phyloP scores from a whole-genome alignment of 2,329 filamentous ascomycete species.

The Ophioceras dolichostomum region DNA sequence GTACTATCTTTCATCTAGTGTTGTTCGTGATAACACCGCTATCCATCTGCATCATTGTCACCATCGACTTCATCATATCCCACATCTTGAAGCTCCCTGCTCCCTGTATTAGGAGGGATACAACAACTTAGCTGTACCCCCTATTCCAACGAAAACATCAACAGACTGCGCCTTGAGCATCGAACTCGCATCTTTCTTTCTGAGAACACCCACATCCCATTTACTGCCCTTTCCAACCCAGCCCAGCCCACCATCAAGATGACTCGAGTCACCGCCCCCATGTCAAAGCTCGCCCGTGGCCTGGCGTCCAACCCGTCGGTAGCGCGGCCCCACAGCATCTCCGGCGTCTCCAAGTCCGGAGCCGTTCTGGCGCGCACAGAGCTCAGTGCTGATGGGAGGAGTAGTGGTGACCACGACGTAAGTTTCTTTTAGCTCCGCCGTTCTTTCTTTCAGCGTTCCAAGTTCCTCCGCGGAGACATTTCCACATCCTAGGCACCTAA shows the following conservation, averaged over 20 bases:
- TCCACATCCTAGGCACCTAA: not conserved
- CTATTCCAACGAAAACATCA: too few relatives aligned
- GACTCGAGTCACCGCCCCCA: conserved; percentile 36
- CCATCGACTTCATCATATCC: not conserved
- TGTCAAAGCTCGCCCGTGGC: conserved; percentile 34
- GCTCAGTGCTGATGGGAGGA: conserved; percentile 23
- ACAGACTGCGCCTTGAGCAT: too few relatives aligned
- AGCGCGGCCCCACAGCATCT: conserved; percentile 19
- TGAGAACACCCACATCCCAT: not conserved
- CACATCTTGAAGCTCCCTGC: not conserved
- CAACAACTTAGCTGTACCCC: too few relatives aligned
- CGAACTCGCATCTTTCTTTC: not conserved
- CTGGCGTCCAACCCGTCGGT: conserved; percentile 28
- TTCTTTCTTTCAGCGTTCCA: not conserved
- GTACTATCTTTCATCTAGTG: not conserved
- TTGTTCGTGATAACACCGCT: not conserved
- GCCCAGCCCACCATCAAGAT: conserved; percentile 16
- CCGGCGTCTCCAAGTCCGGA: conserved; percentile 21
- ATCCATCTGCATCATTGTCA: not conserved
- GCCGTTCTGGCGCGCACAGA: conserved; percentile 31
- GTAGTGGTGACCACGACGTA: conserved; percentile 26
- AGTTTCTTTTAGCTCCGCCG: too few relatives aligned
- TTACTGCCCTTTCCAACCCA: not conserved
- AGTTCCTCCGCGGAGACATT: not conserved
- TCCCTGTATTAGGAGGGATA: too few relatives aligned